Conservation (phyloP, 371 early-diverging fungal species). For the Synchytrium microbalum region DNA sequence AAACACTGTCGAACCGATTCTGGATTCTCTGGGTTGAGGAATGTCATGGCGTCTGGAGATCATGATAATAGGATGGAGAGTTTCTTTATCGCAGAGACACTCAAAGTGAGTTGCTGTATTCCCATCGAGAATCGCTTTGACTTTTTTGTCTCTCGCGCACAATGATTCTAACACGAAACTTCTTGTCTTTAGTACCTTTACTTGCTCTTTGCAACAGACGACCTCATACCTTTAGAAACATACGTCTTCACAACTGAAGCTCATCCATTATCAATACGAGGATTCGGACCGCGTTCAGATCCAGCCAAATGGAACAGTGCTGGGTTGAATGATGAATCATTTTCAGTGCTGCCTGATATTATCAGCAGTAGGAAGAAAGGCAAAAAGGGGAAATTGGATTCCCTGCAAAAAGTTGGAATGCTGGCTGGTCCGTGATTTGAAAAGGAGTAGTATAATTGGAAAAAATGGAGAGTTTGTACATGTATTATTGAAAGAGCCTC, state of each 20-base stretch:
- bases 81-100: constrained; percentile 1
- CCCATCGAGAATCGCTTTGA: too few species aligned
- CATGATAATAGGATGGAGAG: neutral
- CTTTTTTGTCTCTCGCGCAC: neutral
- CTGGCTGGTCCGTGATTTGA: too few species aligned
- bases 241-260: constrained; percentile 47
- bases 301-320: constrained; percentile 16
- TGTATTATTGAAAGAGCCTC: too few species aligned
- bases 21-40: neutral
- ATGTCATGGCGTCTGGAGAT: constrained; percentile 1
- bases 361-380: too few species aligned
- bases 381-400: too few species aligned
- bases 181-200: constrained; percentile 72
- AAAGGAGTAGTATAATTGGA: too few species aligned
- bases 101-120: too few species aligned
- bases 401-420: too few species aligned
- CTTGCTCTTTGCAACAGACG: constrained; percentile 63
- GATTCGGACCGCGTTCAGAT: constrained; percentile 13
- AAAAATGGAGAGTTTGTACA: too few species aligned
- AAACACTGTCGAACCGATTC: neutral
- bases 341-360: too few species aligned
- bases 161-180: neutral
- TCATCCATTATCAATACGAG: constrained; percentile 29
- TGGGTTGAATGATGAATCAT: too few species aligned
- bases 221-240: constrained; percentile 63